A percentile compares a stretch with the other conserved stretches of the same genome.
These are phyloP conservation scores for Acacia acuminata DNA, from an alignment of 306 rosid species.

Conservation along the genomic window DNA sequence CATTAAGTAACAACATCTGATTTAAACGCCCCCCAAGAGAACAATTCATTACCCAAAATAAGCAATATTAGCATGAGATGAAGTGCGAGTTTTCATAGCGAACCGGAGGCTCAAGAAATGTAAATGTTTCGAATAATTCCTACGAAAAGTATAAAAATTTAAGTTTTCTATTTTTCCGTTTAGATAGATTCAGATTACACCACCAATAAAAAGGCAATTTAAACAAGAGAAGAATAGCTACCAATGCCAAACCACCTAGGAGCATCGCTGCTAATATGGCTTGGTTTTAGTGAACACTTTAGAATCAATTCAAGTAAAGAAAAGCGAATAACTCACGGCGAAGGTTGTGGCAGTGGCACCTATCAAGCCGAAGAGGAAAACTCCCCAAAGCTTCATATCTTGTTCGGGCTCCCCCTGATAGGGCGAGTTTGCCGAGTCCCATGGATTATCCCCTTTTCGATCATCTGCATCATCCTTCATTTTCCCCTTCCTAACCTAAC, in stretches of 20 bases:
- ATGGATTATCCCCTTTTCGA: constrained; percentile 38
- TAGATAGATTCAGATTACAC: background rate
- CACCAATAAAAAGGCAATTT: background rate
- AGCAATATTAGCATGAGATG: background rate
- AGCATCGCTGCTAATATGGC: background rate
- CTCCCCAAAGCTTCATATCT: constrained; percentile 71
- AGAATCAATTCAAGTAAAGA: background rate
- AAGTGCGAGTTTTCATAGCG: background rate
- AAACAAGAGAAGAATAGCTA: background rate
- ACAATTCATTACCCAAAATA: background rate
- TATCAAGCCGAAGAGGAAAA: constrained; percentile 73
- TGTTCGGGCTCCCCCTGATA: constrained; percentile 16
- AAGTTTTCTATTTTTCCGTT: background rate
- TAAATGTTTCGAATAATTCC: background rate
- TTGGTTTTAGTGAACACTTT: background rate
- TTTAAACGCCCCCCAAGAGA: background rate
- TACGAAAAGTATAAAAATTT: background rate
- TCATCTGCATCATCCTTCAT: constrained; percentile 54
- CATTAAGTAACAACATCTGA: constrained; percentile 17
- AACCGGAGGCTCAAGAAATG: background rate
- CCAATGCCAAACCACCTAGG: background rate
- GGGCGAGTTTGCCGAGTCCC: background rate
- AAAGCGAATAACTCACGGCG: constrained; percentile 53
- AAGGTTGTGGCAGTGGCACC: constrained; percentile 90
- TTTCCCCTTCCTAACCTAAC: constrained; percentile 17